Base-by-base conservation (phyloP, 768 basidiomycete genomes). In the Lentinula detonsa region DNA sequence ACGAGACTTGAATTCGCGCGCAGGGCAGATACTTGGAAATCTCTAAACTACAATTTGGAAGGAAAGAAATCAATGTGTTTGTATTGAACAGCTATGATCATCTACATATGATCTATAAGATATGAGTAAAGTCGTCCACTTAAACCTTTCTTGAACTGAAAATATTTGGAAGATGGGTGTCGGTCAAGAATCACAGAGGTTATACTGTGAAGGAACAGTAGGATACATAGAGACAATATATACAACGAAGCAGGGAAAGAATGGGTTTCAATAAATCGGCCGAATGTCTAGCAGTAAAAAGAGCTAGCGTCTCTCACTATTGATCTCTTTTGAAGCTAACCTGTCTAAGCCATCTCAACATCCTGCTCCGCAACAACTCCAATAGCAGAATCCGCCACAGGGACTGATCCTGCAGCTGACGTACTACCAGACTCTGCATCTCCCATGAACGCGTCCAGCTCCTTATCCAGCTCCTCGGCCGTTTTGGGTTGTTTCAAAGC, bases 371-470 rank as follows among this genome's bases (percentile, higher is more conserved):
- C 21, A 11, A 42, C 61, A 16, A 49, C 57, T 4, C 23, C 57
- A 48, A 15, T n/a, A 28, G 16, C 50, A 52, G 49, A 16, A 21
- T 33, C 28, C 10, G 28, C 58, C 9, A 45, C 58, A 21, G 18
- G 31, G 33, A 15, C 4, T 18, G 18, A n/a, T 34, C 35, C 59
- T 52, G 35, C 48, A 33, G 50, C 50, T 40, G 59, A 16, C 0
- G 18, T 9, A 55, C 35, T 43, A 11, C 1, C 45, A 15, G 75
- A 58, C 28, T 74, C 73, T 0, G 80, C 74, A 65, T 88, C 88
- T 7, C 81, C 84, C 91, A 93, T 91, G 67, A 91, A 92, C 3
- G 87, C 84, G 65, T 97, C 94, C 62, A 97, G 71, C 73, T 97
- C 94, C 71, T 82, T 86, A 71, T 97, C 94, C 62, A 97, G 74